Conservation (phyloP, 169 alveolate species). For the Toxoplasma gondii region DNA sequence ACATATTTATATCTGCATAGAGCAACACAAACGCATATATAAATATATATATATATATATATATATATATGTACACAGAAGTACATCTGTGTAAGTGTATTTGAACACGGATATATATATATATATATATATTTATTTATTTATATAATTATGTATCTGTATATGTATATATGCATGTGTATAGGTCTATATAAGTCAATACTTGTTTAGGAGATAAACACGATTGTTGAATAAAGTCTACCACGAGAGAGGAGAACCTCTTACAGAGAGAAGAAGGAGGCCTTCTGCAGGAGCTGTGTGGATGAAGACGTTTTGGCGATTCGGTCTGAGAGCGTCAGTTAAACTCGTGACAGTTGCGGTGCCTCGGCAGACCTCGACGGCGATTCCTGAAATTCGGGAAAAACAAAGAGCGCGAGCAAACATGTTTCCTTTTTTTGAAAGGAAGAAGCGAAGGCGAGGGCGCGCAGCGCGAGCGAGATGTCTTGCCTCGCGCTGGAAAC, state of each 20-base stretch:
- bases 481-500: too few relatives aligned
- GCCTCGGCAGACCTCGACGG: slow-evolving; percentile 21
- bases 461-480: too few relatives aligned
- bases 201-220: neutral
- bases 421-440: too few relatives aligned
- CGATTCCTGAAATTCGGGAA: neutral
- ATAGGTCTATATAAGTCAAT: too few relatives aligned
- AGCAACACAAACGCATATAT: neutral
- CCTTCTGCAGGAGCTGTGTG: slow-evolving; percentile 19
- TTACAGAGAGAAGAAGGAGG: neutral
- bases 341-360: neutral
- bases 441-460: too few relatives aligned
- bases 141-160: neutral
- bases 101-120: neutral
- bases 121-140: neutral
- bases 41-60: neutral
- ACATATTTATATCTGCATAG: neutral
- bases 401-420: neutral
- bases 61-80: neutral
- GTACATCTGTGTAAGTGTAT: neutral
- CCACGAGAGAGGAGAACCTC: neutral
- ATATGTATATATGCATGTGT: neutral
- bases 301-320: neutral
- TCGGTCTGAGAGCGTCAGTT: neutral
- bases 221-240: too few relatives aligned